Percentiles rank a stretch among this genome's conserved stretches.
Evolutionary conservation across 2,329 filamentous ascomycete species (phyloP).

Genomic region (Trichophyton benhamiae): DNA sequence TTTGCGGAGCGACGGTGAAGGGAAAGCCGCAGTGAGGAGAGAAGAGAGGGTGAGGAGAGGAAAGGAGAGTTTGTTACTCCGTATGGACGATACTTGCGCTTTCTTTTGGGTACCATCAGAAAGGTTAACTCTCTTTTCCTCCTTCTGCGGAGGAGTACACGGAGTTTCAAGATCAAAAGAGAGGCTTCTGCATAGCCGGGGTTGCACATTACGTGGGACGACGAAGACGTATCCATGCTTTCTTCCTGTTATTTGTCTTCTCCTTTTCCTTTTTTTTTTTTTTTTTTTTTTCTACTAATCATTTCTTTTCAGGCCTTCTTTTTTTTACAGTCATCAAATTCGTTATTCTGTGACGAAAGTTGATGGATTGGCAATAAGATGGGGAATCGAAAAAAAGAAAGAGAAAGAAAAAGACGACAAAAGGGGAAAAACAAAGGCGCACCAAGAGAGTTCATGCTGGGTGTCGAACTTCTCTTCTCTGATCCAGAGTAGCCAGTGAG

Average conservation of each 20-base stretch:
- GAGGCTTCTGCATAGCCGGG: slow-evolving; percentile 3
- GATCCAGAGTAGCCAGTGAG: slow-evolving; percentile 1
- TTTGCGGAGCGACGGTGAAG: slow-evolving; percentile 1
- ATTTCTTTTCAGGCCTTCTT: neutral
- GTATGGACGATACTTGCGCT: neutral
- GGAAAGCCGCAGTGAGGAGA: neutral
- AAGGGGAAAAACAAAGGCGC: neutral
- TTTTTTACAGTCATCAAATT: neutral
- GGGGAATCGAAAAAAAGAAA: neutral
- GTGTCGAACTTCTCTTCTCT: neutral
- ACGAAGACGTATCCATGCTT: slow-evolving; percentile 1
- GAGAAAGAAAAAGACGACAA: neutral
- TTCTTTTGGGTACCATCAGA: neutral
- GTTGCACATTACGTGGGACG: slow-evolving; percentile 4
- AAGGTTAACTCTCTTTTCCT: slow-evolving; percentile 2
- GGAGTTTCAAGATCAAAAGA: slow-evolving; percentile 2
- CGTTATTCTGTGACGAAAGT: neutral
- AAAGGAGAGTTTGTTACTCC: neutral
- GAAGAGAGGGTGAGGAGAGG: neutral
- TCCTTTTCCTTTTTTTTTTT: neutral
- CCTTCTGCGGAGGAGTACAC: neutral
- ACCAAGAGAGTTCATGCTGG: slow-evolving; percentile 1
- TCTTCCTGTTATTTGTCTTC: neutral
- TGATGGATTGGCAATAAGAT: neutral
- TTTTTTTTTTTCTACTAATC: neutral